Evolutionary conservation across 805 yeast species (phyloP).

Genomic region (Ogataea paradorogensis): DNA sequence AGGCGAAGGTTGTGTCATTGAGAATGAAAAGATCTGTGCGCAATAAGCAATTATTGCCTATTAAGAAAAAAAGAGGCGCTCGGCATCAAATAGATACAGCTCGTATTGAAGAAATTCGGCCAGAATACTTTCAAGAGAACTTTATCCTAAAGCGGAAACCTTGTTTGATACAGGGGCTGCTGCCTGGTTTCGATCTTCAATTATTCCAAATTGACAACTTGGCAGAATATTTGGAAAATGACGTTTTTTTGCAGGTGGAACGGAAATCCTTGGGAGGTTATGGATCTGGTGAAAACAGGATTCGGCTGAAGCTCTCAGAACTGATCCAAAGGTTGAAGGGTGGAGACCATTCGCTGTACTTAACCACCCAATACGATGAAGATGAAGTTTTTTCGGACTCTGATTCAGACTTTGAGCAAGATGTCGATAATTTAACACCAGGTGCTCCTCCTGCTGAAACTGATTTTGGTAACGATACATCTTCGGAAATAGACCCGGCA

Average conservation of each 20-base stretch:
- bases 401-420: conserved; percentile 20
- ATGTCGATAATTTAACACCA: too few species aligned
- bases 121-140: conserved; percentile 34
- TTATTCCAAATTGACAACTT: conserved; percentile 37
- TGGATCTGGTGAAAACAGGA: conserved; percentile 60
- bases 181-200: conserved; percentile 34
- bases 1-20: not conserved
- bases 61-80: not conserved
- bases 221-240: conserved; percentile 32
- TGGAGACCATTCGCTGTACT: conserved; percentile 49
- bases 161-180: conserved; percentile 42
- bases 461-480: conserved; percentile 9
- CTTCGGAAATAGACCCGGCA: conserved; percentile 40
- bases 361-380: conserved; percentile 68
- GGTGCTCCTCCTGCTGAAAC: not conserved
- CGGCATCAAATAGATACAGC: conserved; percentile 7
- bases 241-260: conserved; percentile 50
- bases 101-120: conserved; percentile 14
- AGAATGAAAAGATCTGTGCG: conserved; percentile 2
- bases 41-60: not conserved
- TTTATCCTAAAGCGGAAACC: conserved; percentile 48
- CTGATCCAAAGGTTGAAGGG: conserved; percentile 41
- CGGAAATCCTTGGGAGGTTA: conserved; percentile 57
- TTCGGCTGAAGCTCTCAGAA: conserved; percentile 47
- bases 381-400: conserved; percentile 37